Base-by-base conservation (phyloP, 352 stramenopile genomes). In the Elongisporangium undulatum region DNA sequence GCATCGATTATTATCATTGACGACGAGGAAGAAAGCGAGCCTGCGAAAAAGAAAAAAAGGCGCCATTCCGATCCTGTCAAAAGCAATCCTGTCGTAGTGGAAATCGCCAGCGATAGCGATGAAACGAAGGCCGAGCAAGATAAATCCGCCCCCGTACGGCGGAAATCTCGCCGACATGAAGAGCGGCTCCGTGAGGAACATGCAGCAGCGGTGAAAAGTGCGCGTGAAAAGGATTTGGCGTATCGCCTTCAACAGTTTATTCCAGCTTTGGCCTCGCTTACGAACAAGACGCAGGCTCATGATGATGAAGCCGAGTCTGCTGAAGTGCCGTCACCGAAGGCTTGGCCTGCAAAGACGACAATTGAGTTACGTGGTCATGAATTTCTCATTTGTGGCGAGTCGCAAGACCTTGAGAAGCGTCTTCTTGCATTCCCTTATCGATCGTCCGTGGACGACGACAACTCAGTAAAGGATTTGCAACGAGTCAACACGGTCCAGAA, bases 131-230 rank as follows among this genome's bases (percentile, higher is more conserved):
- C 50, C 15, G 77, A 77, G 48, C 13, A 66, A 2, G 62, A 72
- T n/a, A 62, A 73, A 29, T 51, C 61, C 6, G 62, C 67, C 0
- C 67, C 76, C 0, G 61, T 63, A 39, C 66, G 82, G 29, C 71
- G 82, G 49, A 90, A 89, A 54, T 90, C 82, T 2, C 75, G 79
- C 6, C 77, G 82, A 17, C 69, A 92, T 34, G 75, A 90, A 61
- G 75, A 90, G 55, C 70, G 77, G 52, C 55, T 89, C 39, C 75
- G 80, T 21, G 78, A 90, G 63, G 82, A 92, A 34, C 79, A 90
- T 57, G 80, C 76, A 45, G 72, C 79, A 3, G 82, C 82, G 23
- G 68, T 82, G 2, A 92, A 88, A 53, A 63, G 68, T 52, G 79
- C 78, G 4, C 64, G 69, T 8, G 80, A 90, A 55, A 84, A 88